phyloP scores from a whole-genome alignment of 2,329 filamentous ascomycete genomes.

The Epichloe festucae region DNA sequence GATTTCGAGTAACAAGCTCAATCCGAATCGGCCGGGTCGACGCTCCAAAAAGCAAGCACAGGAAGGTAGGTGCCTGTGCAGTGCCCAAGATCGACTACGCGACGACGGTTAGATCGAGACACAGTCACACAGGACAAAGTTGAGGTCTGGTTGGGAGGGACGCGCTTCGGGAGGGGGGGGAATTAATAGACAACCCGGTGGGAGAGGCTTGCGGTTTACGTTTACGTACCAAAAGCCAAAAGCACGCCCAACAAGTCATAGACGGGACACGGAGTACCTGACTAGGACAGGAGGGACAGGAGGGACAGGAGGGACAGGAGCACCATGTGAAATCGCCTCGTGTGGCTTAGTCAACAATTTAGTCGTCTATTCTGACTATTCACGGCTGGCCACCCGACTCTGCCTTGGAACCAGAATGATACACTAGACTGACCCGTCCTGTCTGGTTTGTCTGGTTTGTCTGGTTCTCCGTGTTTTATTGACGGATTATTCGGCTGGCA shows the following conservation, averaged over 20 bases:
- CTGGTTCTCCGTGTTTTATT: too few species aligned
- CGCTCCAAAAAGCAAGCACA: not conserved
- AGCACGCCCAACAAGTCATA: too few species aligned
- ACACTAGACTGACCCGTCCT: too few species aligned
- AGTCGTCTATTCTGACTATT: too few species aligned
- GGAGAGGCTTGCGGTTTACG: not conserved
- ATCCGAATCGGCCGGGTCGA: not conserved
- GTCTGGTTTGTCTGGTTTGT: too few species aligned
- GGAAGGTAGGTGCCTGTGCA: not conserved
- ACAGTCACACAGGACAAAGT: not conserved
- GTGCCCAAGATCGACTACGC: not conserved
- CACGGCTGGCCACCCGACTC: too few species aligned
- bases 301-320: not conserved
- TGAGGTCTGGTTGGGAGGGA: not conserved
- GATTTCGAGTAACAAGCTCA: not conserved
- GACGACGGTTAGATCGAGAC: conserved; percentile 1
- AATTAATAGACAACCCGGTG: not conserved
- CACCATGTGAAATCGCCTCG: not conserved
- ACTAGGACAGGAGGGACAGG: not conserved
- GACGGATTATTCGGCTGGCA: too few species aligned
- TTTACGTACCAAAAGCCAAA: not conserved
- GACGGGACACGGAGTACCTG: not conserved
- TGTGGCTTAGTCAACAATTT: not conserved
- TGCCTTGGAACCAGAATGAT: too few species aligned
- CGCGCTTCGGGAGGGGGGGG: not conserved